Conservation (phyloP, 2,329 filamentous ascomycete species). For the Trichoderma breve region DNA sequence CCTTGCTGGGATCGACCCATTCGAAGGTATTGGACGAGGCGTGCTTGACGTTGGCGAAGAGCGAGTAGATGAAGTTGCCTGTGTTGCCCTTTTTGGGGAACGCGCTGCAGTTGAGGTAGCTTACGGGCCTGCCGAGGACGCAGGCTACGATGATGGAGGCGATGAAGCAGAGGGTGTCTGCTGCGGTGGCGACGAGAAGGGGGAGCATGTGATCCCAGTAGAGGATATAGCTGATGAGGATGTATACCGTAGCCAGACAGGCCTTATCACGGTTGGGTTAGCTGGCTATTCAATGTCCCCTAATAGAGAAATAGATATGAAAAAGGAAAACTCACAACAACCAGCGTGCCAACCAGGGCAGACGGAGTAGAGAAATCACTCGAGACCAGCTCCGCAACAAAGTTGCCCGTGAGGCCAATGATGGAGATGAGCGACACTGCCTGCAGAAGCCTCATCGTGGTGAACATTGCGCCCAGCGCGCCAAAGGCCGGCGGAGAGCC, state of each 20-base stretch:
- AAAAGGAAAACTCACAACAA: constrained; percentile 74
- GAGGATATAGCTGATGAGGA: constrained; percentile 71
- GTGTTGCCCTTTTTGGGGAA: constrained; percentile 45
- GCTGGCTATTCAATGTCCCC: neutral
- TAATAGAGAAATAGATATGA: neutral
- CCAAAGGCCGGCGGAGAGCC: neutral
- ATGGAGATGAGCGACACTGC: constrained; percentile 61
- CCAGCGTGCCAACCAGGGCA: constrained; percentile 74
- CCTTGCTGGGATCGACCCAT: constrained; percentile 52
- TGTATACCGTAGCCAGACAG: constrained; percentile 76
- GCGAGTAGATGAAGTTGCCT: constrained; percentile 45
- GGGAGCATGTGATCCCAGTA: neutral
- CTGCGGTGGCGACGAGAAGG: neutral
- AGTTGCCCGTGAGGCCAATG: constrained; percentile 78
- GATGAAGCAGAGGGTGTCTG: neutral
- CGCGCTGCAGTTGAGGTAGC: constrained; percentile 68
- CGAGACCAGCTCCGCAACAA: constrained; percentile 49
- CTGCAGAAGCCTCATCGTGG: neutral
- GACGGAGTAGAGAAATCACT: constrained; percentile 53
- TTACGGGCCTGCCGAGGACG: constrained; percentile 31
- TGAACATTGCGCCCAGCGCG: neutral
- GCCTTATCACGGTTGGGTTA: constrained; percentile 36
- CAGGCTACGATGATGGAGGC: neutral
- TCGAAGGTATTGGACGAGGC: constrained; percentile 31
- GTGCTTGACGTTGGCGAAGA: constrained; percentile 39